Percentiles rank a stretch among this genome's conserved stretches.
Conservation (phyloP, 2,329 filamentous ascomycete species). For the Cladosporium sp. region DNA sequence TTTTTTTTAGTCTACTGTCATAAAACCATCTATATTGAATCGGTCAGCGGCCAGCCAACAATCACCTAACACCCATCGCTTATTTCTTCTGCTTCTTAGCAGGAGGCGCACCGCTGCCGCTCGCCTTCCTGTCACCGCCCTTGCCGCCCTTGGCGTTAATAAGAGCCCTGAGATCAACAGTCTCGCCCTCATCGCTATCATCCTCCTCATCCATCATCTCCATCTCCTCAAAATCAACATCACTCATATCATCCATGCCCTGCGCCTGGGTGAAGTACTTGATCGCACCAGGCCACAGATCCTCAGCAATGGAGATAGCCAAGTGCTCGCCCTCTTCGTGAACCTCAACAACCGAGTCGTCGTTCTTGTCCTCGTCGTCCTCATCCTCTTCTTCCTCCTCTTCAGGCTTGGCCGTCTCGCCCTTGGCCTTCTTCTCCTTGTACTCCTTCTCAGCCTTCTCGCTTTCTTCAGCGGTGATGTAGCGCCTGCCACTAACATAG, state of each 20-base stretch:
- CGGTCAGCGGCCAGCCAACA: too few relatives aligned
- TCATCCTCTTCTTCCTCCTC: constrained; percentile 49
- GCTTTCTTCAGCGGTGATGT: constrained; percentile 69
- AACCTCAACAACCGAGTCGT: constrained; percentile 70
- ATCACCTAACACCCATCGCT: not conserved
- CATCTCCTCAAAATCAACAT: constrained; percentile 64
- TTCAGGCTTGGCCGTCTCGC: constrained; percentile 37
- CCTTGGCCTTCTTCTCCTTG: constrained; percentile 51
- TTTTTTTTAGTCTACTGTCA: not conserved
- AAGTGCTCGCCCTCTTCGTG: constrained; percentile 85
- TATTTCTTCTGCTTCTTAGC: constrained; percentile 37
- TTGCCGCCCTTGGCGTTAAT: constrained; percentile 39
- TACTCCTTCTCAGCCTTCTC: constrained; percentile 58
- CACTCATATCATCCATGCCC: constrained; percentile 65
- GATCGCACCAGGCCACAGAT: constrained; percentile 82
- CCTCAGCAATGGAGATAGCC: constrained; percentile 75
- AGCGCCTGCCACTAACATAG: constrained; percentile 60
- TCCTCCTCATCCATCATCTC: constrained; percentile 51
- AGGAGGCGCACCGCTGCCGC: constrained; percentile 34
- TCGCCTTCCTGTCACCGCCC: constrained; percentile 34
- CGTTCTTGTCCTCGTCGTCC: constrained; percentile 57
- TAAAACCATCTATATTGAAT: not conserved
- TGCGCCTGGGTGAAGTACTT: constrained; percentile 77
- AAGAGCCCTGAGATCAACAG: constrained; percentile 43
- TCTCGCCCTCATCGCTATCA: constrained; percentile 48